Percentiles rank a stretch among this genome's conserved stretches.
phyloP scores from a whole-genome alignment of 148 eudicot species.

The Hydrangea macrophylla region DNA sequence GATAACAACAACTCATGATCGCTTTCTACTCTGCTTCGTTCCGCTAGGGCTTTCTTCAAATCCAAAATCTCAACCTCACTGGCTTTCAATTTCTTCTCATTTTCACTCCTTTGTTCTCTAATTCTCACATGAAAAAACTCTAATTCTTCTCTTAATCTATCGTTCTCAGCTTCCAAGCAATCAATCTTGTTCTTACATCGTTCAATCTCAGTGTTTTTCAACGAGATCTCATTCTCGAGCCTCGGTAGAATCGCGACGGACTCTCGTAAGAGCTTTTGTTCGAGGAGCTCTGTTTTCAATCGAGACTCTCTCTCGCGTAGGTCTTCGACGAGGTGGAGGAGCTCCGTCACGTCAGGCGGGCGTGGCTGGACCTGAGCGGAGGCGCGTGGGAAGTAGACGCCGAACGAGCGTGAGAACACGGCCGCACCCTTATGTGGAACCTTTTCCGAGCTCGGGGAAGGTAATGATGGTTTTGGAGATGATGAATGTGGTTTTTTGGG shows the following conservation, averaged over 20 bases:
- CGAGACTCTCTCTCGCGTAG: slow-evolving; percentile 64
- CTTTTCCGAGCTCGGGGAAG: slow-evolving; percentile 29
- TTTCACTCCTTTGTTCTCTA: slow-evolving; percentile 36
- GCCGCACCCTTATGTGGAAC: slow-evolving; percentile 31
- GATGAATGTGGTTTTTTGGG: slow-evolving; percentile 23
- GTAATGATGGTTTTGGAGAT: slow-evolving; percentile 24
- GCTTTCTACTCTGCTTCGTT: slow-evolving; percentile 21
- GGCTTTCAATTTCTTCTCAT: slow-evolving; percentile 27
- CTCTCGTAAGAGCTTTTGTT: slow-evolving; percentile 68
- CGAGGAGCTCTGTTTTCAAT: slow-evolving; percentile 56
- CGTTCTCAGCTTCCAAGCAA: slow-evolving; percentile 52
- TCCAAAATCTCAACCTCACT: slow-evolving; percentile 34
- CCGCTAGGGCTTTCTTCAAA: slow-evolving; percentile 22
- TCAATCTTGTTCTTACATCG: slow-evolving; percentile 21
- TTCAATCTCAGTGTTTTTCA: slow-evolving; percentile 33
- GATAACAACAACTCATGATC: slow-evolving; percentile 23
- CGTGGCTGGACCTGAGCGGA: slow-evolving; percentile 91
- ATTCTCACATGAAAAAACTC: slow-evolving; percentile 41
- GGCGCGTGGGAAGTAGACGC: slow-evolving; percentile 74
- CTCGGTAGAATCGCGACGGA: slow-evolving; percentile 65
- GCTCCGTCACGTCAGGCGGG: slow-evolving; percentile 74
- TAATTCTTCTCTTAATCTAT: slow-evolving; percentile 40
- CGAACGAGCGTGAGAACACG: slow-evolving; percentile 65
- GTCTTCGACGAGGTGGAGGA: slow-evolving; percentile 63
- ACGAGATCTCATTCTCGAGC: slow-evolving; percentile 55